Percentiles rank a stretch among this genome's conserved stretches.
phyloP scores from a whole-genome alignment of 371 early-diverging fungal genomes.

The Mortierella sp. region DNA sequence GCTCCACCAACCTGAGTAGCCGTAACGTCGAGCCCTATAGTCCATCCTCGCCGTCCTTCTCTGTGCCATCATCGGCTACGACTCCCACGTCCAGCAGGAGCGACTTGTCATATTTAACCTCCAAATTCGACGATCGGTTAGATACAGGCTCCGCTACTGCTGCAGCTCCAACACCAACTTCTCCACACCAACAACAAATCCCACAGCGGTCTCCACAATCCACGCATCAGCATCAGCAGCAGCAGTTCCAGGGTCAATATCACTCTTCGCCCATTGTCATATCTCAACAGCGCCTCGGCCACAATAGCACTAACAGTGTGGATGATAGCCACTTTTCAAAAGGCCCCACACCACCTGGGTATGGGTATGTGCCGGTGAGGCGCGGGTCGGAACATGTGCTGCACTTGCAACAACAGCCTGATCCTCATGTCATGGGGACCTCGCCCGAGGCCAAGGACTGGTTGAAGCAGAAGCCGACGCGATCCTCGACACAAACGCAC shows the following conservation, averaged over 20 bases:
- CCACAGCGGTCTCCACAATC: constrained; percentile 6
- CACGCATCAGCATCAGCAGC: too few relatives aligned
- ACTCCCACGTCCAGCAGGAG: constrained; percentile 29
- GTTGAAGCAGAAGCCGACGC: constrained; percentile 48
- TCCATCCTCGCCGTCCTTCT: constrained; percentile 35
- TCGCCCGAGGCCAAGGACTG: constrained; percentile 53
- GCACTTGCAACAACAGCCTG: constrained; percentile 28
- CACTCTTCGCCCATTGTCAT: constrained; percentile 44
- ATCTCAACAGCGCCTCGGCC: constrained; percentile 20
- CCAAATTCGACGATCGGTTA: constrained; percentile 23
- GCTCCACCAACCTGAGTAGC: neutral
- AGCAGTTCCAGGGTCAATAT: constrained; percentile 7
- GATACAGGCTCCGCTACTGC: constrained; percentile 8
- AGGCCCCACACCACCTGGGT: constrained; percentile 12
- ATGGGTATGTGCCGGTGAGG: constrained; percentile 16
- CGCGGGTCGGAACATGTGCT: constrained; percentile 41
- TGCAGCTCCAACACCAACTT: constrained; percentile 18
- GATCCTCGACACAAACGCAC: constrained; percentile 31
- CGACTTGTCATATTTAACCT: constrained; percentile 23
- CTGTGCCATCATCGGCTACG: constrained; percentile 44
- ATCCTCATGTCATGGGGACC: constrained; percentile 32
- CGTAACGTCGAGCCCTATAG: constrained; percentile 24
- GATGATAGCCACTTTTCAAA: constrained; percentile 17
- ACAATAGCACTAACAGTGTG: constrained; percentile 14
- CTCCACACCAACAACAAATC: constrained; percentile 5